Conservation (phyloP, 257 asterid species). For the Solanum microdontum region DNA sequence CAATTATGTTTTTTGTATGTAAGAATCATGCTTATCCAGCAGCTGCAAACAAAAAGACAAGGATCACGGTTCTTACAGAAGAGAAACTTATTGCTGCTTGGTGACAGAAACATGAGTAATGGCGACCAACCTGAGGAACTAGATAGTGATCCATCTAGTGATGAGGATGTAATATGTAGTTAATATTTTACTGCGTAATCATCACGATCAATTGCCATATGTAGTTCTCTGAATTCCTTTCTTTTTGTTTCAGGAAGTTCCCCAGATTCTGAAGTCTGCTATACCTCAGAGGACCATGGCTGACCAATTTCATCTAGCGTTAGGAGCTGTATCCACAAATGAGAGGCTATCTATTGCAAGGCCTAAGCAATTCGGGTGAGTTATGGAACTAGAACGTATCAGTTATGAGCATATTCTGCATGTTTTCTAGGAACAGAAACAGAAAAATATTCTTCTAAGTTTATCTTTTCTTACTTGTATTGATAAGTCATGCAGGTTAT, state of each 20-base stretch:
- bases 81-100: conserved; percentile 18
- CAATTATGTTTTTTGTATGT: neutral
- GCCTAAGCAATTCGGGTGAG: conserved; percentile 42
- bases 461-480: neutral
- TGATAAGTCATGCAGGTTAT: conserved; percentile 23
- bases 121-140: conserved; percentile 36
- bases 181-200: conserved; percentile 7
- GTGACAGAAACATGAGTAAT: conserved; percentile 27
- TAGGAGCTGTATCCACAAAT: conserved; percentile 28
- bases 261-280: conserved; percentile 16
- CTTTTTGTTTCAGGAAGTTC: conserved; percentile 42
- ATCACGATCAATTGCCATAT: conserved; percentile 2
- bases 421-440: conserved; percentile 1
- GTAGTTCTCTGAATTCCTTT: conserved; percentile 6
- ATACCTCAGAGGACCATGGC: conserved; percentile 46
- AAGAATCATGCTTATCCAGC: conserved; percentile 8
- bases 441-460: neutral
- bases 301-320: conserved; percentile 72
- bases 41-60: conserved; percentile 18
- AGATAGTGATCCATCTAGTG: conserved; percentile 27
- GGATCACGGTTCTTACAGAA: conserved; percentile 7
- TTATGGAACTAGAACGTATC: conserved; percentile 13
- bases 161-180: conserved; percentile 40
- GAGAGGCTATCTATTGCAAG: conserved; percentile 17
- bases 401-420: neutral